Evolutionary conservation across 257 asterid genomes (phyloP).

Genomic region (Marsdenia floribunda): DNA sequence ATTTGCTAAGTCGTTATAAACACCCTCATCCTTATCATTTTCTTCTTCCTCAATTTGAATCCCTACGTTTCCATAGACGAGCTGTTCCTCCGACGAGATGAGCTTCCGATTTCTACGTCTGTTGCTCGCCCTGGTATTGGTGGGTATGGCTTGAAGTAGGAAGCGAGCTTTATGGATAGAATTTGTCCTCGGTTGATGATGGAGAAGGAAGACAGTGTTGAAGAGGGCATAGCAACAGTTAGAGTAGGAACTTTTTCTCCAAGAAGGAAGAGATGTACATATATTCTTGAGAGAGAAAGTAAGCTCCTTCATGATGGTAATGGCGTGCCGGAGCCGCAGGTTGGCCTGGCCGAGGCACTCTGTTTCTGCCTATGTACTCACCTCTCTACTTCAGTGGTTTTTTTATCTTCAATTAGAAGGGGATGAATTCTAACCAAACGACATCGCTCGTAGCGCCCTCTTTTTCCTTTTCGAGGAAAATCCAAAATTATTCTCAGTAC

Average conservation of each 20-base stretch:
- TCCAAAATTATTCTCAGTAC: no score
- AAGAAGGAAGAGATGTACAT: background rate
- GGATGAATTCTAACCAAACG: no score
- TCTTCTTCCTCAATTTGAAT: conserved; percentile 4
- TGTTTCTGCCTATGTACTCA: background rate
- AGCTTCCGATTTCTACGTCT: background rate
- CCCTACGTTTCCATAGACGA: background rate
- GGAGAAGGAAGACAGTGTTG: background rate
- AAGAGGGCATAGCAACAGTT: background rate
- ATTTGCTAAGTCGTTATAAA: background rate
- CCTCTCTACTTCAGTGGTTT: no score
- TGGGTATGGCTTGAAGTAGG: background rate
- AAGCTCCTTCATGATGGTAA: conserved; percentile 6
- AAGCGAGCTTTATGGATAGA: background rate
- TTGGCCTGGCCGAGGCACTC: background rate
- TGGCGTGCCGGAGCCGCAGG: background rate
- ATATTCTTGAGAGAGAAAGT: conserved; percentile 7
- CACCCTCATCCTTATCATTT: conserved; percentile 17
- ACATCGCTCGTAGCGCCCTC: no score
- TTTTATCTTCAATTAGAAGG: background rate
- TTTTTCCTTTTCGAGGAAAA: no score
- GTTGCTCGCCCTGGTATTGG: background rate
- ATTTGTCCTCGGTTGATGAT: conserved; percentile 10
- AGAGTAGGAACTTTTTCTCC: background rate
- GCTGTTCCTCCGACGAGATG: background rate